Conservation (phyloP, 1,284 basidiomycete species). For the Ustilago curta region DNA sequence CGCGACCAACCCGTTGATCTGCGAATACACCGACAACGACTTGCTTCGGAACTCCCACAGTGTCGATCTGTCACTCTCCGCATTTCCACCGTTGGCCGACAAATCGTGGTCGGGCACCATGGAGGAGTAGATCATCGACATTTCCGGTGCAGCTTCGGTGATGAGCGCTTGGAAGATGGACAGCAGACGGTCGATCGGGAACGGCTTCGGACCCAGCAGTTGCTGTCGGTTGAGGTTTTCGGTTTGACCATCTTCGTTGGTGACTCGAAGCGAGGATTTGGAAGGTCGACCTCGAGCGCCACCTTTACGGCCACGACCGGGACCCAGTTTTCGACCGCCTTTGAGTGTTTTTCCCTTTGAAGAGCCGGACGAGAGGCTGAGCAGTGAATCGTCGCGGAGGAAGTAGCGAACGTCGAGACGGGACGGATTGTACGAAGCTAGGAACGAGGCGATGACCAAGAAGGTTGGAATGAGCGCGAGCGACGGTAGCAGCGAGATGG, state of each 20-base stretch:
- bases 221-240: conserved; percentile 75
- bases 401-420: conserved; percentile 77
- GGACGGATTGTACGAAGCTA: conserved; percentile 87
- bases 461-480: conserved; percentile 73
- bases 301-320: conserved; percentile 37
- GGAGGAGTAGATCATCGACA: conserved; percentile 62
- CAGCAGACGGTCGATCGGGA: conserved; percentile 83
- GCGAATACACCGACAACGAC: conserved; percentile 33
- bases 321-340: conserved; percentile 36
- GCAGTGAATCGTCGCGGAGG: conserved; percentile 54
- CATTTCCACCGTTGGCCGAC: conserved; percentile 47
- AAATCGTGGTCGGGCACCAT: conserved; percentile 65
- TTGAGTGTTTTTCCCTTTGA: conserved; percentile 38
- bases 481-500: conserved; percentile 32
- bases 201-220: conserved; percentile 82
- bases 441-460: conserved; percentile 82
- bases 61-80: conserved; percentile 23
- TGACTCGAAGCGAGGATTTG: conserved; percentile 26
- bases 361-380: conserved; percentile 34
- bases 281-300: conserved; percentile 32
- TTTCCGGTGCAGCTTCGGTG: conserved; percentile 80
- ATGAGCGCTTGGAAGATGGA: conserved; percentile 85
- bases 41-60: conserved; percentile 45
- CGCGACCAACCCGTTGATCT: conserved; percentile 50
- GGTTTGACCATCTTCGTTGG: conserved; percentile 41